phyloP scores from a whole-genome alignment of 2,329 filamentous ascomycete species.

The Colletotrichum horii region DNA sequence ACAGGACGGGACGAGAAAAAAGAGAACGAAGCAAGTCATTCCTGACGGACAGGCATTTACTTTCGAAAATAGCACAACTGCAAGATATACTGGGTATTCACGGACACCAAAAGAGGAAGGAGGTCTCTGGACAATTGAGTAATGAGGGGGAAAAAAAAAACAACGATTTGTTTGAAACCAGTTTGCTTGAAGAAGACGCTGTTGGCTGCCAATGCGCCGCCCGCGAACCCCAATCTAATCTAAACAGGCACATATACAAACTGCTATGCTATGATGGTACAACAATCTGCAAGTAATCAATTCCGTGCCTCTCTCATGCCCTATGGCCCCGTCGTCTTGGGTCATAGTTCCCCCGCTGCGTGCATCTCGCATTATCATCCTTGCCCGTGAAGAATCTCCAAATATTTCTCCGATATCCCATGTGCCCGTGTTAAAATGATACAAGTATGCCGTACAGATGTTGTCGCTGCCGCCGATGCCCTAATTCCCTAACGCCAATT shows the following conservation, averaged over 20 bases:
- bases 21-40: not conserved
- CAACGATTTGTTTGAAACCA: not conserved
- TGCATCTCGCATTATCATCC: not conserved
- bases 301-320: not conserved
- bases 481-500: not conserved
- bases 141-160: not conserved
- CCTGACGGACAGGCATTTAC: not conserved
- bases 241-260: not conserved
- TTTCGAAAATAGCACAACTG: not conserved
- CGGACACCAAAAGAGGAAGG: not conserved
- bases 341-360: not conserved
- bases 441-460: not conserved
- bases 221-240: not conserved
- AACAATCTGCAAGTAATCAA: not conserved
- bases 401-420: not conserved
- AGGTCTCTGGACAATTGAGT: no score
- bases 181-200: not conserved
- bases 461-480: not conserved
- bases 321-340: not conserved
- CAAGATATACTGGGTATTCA: not conserved
- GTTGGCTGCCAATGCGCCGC: not conserved
- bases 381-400: not conserved
- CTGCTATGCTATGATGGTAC: not conserved
- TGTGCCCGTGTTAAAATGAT: not conserved
- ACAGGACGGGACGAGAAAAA: not conserved